These are phyloP conservation scores for Hymenoscyphus fraxineus DNA, from an alignment of 2,329 filamentous ascomycete species.

Conservation along the genomic window DNA sequence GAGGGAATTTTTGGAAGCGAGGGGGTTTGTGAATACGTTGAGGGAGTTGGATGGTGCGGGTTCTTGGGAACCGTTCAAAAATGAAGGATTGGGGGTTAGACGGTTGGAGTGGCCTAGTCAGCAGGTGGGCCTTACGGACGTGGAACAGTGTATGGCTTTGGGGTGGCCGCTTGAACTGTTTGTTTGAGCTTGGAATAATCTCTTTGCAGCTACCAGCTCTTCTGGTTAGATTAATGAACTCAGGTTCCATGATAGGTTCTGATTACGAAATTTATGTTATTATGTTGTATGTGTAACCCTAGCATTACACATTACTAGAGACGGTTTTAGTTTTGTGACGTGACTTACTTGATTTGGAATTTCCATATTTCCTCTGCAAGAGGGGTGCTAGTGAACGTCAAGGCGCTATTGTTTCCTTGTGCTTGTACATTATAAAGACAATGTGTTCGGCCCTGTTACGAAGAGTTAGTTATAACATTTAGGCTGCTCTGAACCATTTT, in stretches of 20 bases:
- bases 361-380: too few species aligned
- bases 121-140: slow-evolving; percentile 20
- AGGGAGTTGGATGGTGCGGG: slow-evolving; percentile 23
- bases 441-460: too few species aligned
- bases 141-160: slow-evolving; percentile 23
- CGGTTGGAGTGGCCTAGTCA: slow-evolving; percentile 25
- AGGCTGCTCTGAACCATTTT: too few species aligned
- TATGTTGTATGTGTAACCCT: too few species aligned
- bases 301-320: too few species aligned
- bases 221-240: background rate
- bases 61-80: slow-evolving; percentile 22
- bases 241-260: background rate
- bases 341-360: too few species aligned
- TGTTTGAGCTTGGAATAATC: background rate
- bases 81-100: slow-evolving; percentile 15
- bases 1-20: slow-evolving; percentile 22
- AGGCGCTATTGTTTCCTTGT: too few species aligned
- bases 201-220: background rate
- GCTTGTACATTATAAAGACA: too few species aligned
- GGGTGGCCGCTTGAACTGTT: slow-evolving; percentile 24
- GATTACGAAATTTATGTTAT: too few species aligned
- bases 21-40: slow-evolving; percentile 26
- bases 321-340: too few species aligned
- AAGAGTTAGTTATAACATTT: too few species aligned
- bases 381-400: too few species aligned